Evolutionary conservation across 176 grass and related monocot species (phyloP).

Genomic region (Phragmites australis): DNA sequence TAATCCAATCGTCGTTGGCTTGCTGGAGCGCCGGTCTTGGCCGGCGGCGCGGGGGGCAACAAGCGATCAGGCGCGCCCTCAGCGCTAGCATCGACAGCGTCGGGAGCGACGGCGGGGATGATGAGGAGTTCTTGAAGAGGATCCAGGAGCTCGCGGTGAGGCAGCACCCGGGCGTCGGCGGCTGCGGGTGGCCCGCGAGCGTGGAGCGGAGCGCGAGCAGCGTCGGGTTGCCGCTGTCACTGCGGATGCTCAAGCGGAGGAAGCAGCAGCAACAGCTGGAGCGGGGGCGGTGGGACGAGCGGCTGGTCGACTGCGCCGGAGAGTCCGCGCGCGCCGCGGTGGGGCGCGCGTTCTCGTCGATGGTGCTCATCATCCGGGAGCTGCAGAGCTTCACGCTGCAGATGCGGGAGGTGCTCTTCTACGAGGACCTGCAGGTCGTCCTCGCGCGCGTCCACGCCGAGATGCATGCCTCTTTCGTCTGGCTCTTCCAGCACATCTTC

Average conservation of each 20-base stretch:
- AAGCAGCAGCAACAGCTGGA: slow-evolving; percentile 52
- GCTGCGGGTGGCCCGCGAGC: slow-evolving; percentile 54
- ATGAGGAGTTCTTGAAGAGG: slow-evolving; percentile 62
- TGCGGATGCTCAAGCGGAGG: slow-evolving; percentile 83
- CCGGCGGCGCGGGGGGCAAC: slow-evolving; percentile 6
- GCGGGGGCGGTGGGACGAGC: slow-evolving; percentile 46
- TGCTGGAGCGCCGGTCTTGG: slow-evolving; percentile 13
- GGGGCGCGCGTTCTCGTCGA: slow-evolving; percentile 83
- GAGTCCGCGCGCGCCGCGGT: slow-evolving; percentile 61
- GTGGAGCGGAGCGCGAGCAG: slow-evolving; percentile 67
- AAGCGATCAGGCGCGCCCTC: slow-evolving; percentile 37
- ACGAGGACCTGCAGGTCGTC: slow-evolving; percentile 71
- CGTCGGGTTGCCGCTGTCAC: slow-evolving; percentile 69
- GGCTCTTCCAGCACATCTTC: slow-evolving; percentile 99
- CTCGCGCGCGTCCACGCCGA: slow-evolving; percentile 64
- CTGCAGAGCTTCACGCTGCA: slow-evolving; percentile 85
- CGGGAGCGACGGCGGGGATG: slow-evolving; percentile 48
- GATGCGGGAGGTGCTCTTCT: slow-evolving; percentile 60
- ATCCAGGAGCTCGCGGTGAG: slow-evolving; percentile 63
- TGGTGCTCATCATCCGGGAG: slow-evolving; percentile 97
- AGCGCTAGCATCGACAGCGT: slow-evolving; percentile 59
- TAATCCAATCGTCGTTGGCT: slow-evolving; percentile 56
- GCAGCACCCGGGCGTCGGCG: slow-evolving; percentile 32
- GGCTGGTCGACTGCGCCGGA: slow-evolving; percentile 44
- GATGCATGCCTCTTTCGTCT: slow-evolving; percentile 95